Evolutionary conservation across 2,329 filamentous ascomycete species (phyloP), one percentile per base, ranked within the genome.

Genomic region (Trichoderma asperellum): DNA sequence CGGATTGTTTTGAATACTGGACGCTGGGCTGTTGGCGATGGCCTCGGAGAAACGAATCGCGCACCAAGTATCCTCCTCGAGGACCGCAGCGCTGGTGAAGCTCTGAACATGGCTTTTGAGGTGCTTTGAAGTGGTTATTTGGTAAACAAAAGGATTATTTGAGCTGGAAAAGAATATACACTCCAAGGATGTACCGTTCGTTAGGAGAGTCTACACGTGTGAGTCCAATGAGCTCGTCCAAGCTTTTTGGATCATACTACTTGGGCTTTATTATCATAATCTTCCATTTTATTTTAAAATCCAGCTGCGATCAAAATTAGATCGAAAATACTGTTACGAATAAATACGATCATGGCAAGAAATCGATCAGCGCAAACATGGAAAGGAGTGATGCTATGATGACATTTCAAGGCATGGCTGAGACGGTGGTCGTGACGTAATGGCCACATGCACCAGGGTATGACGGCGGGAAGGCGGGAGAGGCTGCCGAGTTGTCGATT

Each of bases 51-150:
- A 8, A 40, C 64, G 40, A 67, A 35, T 35, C 56, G 61, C 11
- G 43, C 47, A 14, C 43, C 12, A 5, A 63, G 5, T 0, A 43
- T 32, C 47, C 61, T 14, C 71, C 71, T 2, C 18, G 40, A 32
- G 14, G 40, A 57, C 35, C n/a, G 21, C 56, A 52, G 68, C 57
- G 64, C 27, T 6, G 47, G 58, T 29, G 77, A 73, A 10, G 73
- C 72, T 71, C 75, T 77, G 68, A 79, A 75, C 78, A 80, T 80
- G 71, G 32, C 55, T 59, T 35, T 37, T 52, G 40, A 24, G 7
- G 24, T 29, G 8, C 40, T 40, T 68, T 6, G n/a, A 37, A 21
- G 6, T 6, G 32, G 4, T 5, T 52, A 52, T 24, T 4, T 10
- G 37, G 11, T 6, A 29, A 21, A 56, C 8, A n/a, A 10, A 16